Evolutionary conservation across 805 yeast species (phyloP).

Genomic region (Allodekkera sacchari): DNA sequence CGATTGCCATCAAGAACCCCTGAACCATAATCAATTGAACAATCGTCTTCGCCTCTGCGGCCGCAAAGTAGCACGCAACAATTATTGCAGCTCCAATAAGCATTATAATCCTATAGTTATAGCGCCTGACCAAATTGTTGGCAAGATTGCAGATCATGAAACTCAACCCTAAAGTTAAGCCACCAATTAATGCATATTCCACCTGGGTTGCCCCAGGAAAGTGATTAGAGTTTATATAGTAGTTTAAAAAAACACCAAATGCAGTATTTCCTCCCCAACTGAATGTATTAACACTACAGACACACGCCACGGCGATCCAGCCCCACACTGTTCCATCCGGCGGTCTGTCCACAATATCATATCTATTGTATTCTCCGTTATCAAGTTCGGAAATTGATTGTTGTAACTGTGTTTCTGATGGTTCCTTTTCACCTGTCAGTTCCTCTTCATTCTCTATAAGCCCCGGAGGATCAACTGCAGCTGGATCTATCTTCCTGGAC

Average conservation of each 20-base stretch:
- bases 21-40: constrained; percentile 42
- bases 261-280: constrained; percentile 51
- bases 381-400: no score
- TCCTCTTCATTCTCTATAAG: constrained; percentile 1
- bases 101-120: constrained; percentile 37
- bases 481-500: background rate
- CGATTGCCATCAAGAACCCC: constrained; percentile 37
- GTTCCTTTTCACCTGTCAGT: background rate
- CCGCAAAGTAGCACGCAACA: constrained; percentile 34
- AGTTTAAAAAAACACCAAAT: constrained; percentile 46
- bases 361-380: constrained; percentile 24
- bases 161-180: constrained; percentile 44
- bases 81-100: constrained; percentile 31
- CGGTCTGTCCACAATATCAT: constrained; percentile 23
- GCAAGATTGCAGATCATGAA: constrained; percentile 55
- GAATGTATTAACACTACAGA: constrained; percentile 24
- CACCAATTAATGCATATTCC: constrained; percentile 50
- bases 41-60: constrained; percentile 32
- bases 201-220: constrained; percentile 44
- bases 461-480: constrained; percentile 4
- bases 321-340: constrained; percentile 40
- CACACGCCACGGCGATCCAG: constrained; percentile 38
- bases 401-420: constrained; percentile 1
- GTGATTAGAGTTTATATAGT: constrained; percentile 30
- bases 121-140: constrained; percentile 38